Evolutionary conservation across 2,329 filamentous ascomycete genomes (phyloP).

Genomic region (Raffaelea arxii): DNA sequence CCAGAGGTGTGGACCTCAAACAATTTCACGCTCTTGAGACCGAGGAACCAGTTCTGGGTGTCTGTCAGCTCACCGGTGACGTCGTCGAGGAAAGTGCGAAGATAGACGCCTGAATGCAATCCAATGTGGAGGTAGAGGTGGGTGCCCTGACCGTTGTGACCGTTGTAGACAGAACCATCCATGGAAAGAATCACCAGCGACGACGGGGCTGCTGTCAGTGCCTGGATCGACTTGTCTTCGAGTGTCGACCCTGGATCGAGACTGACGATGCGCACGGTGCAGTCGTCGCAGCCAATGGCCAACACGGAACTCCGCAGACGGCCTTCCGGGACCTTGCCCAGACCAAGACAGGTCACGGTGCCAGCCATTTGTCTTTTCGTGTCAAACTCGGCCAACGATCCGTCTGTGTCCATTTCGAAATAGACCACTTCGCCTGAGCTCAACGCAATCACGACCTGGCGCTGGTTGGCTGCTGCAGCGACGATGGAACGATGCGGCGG

Average conservation of each 20-base stretch:
- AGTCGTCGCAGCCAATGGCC: constrained; percentile 94
- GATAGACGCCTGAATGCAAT: constrained; percentile 88
- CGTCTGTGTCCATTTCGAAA: constrained; percentile 93
- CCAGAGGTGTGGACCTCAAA: constrained; percentile 85
- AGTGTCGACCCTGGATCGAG: constrained; percentile 83
- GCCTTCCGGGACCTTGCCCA: constrained; percentile 87
- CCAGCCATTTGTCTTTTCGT: constrained; percentile 93
- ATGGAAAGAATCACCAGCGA: constrained; percentile 88
- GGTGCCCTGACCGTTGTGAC: constrained; percentile 60
- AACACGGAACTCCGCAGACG: constrained; percentile 83
- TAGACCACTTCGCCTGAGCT: constrained; percentile 97
- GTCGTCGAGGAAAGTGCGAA: constrained; percentile 90
- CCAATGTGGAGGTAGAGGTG: constrained; percentile 95
- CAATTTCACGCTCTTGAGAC: constrained; percentile 78
- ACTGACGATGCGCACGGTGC: constrained; percentile 86
- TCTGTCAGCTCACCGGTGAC: constrained; percentile 92
- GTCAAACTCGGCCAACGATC: constrained; percentile 84
- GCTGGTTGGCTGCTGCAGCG: constrained; percentile 83
- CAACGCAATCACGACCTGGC: constrained; percentile 85
- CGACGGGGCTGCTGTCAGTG: constrained; percentile 80
- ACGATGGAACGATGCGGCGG: constrained; percentile 94
- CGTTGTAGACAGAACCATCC: constrained; percentile 87
- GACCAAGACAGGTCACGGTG: constrained; percentile 87
- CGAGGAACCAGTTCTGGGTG: constrained; percentile 87
- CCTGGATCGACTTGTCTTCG: constrained; percentile 90